Base-by-base conservation (phyloP, 2,329 filamentous ascomycete species). In the Ceratocystis huliohia region DNA sequence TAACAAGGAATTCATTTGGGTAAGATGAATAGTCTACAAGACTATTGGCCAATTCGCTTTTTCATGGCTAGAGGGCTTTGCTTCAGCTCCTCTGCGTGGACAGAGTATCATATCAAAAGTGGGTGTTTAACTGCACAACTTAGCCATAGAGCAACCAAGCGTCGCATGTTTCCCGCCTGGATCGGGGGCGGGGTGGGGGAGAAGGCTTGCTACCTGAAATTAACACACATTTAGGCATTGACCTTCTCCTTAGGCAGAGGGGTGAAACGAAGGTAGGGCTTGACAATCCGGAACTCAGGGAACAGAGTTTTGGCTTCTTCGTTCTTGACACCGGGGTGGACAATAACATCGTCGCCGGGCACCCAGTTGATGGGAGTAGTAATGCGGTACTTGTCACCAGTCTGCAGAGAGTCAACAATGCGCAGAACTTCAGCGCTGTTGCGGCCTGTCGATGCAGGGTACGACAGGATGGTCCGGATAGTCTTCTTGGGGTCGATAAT, bases 401-500 rank as follows among this genome's bases (percentile, higher is more conserved):
- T 86, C 82, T 91, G 88, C 70, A 91, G 83, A 67, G 87, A 88
- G 80, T 91, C 88, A 75, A 91, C 78, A 71, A 91, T 86, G 73
- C 88, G 86, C 72, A 91, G 84, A 64, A 92, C 86, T 81, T 91
- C 88, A 71, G 84, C 82, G 69, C 87, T 86, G 82, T 91, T 92
- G 74, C 88, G 86, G 77, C 92, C 92, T 59, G 91, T 95, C 68
- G 88, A 92, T 69, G 92, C 91, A 56, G 92, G 92, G 82, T 96
- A 96, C 74, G 89, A 87, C 80, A 96, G 88, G 76, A 91, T 95
- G 75, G 92, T 85, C 72, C 92, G 88, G 78, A 96, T 94, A 77
- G 88, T 93, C 86, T 96, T 96, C 77, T 84, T 85, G 70, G 91
- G 91, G 80, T 96, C 91, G 76, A 96, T 94, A 79, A 96, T 82